A percentile compares a stretch with the other conserved stretches of the same genome.
Conservation (phyloP, 164 flowering plant species). For the Macadamia tetraphylla region DNA sequence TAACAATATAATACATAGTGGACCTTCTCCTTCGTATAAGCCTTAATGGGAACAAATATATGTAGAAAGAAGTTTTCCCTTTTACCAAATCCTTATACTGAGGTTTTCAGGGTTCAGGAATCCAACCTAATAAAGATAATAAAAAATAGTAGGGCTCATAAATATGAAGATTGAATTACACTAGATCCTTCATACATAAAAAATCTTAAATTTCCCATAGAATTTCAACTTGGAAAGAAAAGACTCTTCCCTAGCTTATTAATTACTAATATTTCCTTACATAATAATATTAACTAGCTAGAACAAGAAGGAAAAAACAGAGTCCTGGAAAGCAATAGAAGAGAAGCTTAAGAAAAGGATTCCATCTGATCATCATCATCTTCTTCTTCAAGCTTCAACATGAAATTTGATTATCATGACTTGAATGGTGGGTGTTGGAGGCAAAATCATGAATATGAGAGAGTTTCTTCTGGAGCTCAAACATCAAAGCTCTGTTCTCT, state of each 20-base stretch:
- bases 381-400: background rate
- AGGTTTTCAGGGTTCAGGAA: no score
- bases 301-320: background rate
- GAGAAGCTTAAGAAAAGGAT: background rate
- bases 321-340: background rate
- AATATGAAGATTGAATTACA: no score
- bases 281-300: background rate
- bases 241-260: background rate
- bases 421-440: background rate
- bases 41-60: no score
- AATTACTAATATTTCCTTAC: background rate
- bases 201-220: background rate
- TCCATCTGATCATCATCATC: background rate
- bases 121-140: no score
- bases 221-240: background rate
- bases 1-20: no score
- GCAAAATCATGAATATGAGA: conserved; percentile 1
- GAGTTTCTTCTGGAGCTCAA: conserved; percentile 30
- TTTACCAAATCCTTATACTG: no score
- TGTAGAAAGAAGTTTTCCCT: no score
- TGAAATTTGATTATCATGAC: background rate
- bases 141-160: no score
- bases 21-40: no score
- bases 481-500: conserved; percentile 41
- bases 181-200: background rate